phyloP scores from a whole-genome alignment of 148 eudicot genomes.

The Vaccinium macrocarpon region DNA sequence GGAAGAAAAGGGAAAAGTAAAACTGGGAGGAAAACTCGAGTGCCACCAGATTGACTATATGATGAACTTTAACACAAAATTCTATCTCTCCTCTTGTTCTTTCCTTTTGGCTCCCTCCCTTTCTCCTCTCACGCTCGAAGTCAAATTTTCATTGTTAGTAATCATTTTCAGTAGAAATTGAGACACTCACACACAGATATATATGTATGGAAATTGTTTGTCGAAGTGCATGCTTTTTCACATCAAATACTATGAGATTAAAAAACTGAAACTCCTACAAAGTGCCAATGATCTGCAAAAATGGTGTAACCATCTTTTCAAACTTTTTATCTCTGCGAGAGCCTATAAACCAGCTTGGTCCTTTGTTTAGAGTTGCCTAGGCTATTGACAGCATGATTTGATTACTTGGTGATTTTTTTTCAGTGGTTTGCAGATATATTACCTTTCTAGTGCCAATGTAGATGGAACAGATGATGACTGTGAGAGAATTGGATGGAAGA shows the following conservation, averaged over 20 bases:
- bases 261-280: not conserved
- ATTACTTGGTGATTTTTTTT: constrained; percentile 26
- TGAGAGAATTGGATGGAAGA: constrained; percentile 87
- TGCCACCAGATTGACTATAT: not conserved
- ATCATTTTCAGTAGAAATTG: not conserved
- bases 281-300: not conserved
- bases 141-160: not conserved
- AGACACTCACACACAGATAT: not conserved
- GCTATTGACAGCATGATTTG: constrained; percentile 14
- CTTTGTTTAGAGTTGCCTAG: not conserved
- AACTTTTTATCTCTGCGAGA: not conserved
- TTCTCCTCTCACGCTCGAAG: not conserved
- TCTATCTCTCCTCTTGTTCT: not conserved
- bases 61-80: not conserved
- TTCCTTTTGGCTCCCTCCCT: not conserved
- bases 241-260: not conserved
- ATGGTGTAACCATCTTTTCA: not conserved
- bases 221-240: not conserved
- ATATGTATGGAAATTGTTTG: not conserved
- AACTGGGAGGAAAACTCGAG: not conserved
- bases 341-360: not conserved
- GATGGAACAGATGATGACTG: constrained; percentile 76
- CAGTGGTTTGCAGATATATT: constrained; percentile 93
- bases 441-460: constrained; percentile 64
- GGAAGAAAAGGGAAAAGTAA: not conserved